phyloP scores from a whole-genome alignment of 129 eudicot genomes.

The Calendula officinalis region DNA sequence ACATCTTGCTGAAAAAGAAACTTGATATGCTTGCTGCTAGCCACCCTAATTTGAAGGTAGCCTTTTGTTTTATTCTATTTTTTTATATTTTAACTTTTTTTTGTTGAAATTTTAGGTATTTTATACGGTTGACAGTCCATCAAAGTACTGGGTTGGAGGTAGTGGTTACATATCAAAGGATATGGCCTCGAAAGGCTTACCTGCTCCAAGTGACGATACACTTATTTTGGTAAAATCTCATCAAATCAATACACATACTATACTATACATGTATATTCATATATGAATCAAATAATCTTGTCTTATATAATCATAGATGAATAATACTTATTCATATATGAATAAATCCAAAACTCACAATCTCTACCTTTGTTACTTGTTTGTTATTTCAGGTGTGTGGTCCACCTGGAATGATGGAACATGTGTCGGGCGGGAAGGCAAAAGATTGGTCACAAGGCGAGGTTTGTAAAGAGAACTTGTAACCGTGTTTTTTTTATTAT shows the following conservation, averaged over 20 bases:
- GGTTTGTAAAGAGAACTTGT: slow-evolving; percentile 36
- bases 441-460: slow-evolving; percentile 88
- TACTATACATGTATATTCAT: no score
- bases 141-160: slow-evolving; percentile 89
- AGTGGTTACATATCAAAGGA: slow-evolving; percentile 84
- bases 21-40: slow-evolving; percentile 84
- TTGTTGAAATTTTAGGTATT: slow-evolving; percentile 44
- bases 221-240: slow-evolving; percentile 64
- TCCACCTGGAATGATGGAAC: slow-evolving; percentile 98
- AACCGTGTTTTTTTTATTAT: neutral
- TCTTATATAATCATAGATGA: no score
- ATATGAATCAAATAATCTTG: no score
- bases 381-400: slow-evolving; percentile 74
- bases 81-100: neutral
- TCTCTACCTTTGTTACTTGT: no score
- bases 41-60: slow-evolving; percentile 96
- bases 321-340: no score
- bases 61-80: neutral
- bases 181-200: slow-evolving; percentile 89
- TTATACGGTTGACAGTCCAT: slow-evolving; percentile 91
- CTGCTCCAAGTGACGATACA: slow-evolving; percentile 79
- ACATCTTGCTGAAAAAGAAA: slow-evolving; percentile 87
- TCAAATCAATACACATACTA: neutral
- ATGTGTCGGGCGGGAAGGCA: slow-evolving; percentile 88
- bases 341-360: no score